phyloP scores from a whole-genome alignment of 495 filamentous ascomycete genomes.

The Aspergillus nidulans region DNA sequence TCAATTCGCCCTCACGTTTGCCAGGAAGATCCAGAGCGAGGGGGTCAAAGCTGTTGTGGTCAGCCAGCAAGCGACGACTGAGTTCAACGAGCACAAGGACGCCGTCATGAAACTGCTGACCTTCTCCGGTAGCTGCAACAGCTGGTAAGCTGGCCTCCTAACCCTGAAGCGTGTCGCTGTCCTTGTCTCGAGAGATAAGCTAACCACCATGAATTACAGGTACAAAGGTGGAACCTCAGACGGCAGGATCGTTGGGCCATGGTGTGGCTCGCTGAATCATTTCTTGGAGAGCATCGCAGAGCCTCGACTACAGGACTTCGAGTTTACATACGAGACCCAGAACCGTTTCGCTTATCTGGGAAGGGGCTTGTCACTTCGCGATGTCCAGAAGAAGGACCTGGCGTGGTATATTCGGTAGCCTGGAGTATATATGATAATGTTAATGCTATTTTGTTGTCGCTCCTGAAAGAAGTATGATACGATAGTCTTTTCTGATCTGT shows the following conservation, averaged over 20 bases:
- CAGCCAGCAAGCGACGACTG: background rate
- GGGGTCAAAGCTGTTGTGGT: conserved; percentile 1
- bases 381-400: conserved; percentile 18
- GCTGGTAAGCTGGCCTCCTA: conserved; percentile 4
- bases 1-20: background rate
- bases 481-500: too few relatives aligned
- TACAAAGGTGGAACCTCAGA: background rate
- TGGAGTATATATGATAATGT: too few relatives aligned
- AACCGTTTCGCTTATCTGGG: conserved; percentile 26
- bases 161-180: too few relatives aligned
- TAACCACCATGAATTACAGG: background rate
- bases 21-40: background rate
- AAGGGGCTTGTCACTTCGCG: conserved; percentile 19
- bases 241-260: background rate
- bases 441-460: too few relatives aligned
- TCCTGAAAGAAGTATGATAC: too few relatives aligned
- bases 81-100: conserved; percentile 6
- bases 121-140: background rate
- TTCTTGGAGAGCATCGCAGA: conserved; percentile 48
- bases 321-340: conserved; percentile 13
- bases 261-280: conserved; percentile 27
- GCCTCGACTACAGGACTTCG: conserved; percentile 47
- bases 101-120: background rate
- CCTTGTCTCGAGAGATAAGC: conserved; percentile 21
- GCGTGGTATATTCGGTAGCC: too few relatives aligned